Evolutionary conservation across 2,329 filamentous ascomycete species (phyloP), one percentile per base, ranked within the genome.

Genomic region (Tolypocladium nubicola): DNA sequence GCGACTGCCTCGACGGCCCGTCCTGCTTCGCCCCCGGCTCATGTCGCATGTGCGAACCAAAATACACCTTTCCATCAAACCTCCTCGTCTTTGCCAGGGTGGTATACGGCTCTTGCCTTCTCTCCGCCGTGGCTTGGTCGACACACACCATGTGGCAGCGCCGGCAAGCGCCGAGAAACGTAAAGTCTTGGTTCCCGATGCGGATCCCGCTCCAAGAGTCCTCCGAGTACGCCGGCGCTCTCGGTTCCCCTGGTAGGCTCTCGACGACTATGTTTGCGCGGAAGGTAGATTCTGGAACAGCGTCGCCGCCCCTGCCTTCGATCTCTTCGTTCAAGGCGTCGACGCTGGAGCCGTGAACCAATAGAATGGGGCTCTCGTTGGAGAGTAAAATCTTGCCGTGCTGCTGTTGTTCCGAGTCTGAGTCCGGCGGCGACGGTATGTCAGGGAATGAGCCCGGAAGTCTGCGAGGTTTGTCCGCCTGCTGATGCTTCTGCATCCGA

Each of bases 101-200:
- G 4, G 88, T 82, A 67, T 94, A 96, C 0, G 94, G 94, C 70
- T 97, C 94, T 61, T 90, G 84, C 61, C 85, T 84, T 69, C 85
- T 88, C 61, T 84, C 79, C 0, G 85, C 91, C 14, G 87, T 96
- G 52, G 84, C 77, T 70, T 97, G 94, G 66, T 99, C 86, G 52
- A 97, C 84, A 68, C 93, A 97, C 11, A 99, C 87, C 92, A 99
- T 97, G 70, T 96, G 91, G 65, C 94, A 99, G 59, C 94, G 79
- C 59, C 90, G 83, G 66, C 94, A 99, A 3, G 88, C 83, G 0
- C 92, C 93, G 5, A 97, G 74, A 65, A 95, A 83, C 60, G 87
- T 78, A 64, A 90, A 88, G 11, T 73, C 70, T 58, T 86, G 79
- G 2, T 70, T 63, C 1, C 87, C 88, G 58, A 97, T 87, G 10